Base-by-base conservation (phyloP, 2,329 filamentous ascomycete species). In the Furcasterigmium furcatum region DNA sequence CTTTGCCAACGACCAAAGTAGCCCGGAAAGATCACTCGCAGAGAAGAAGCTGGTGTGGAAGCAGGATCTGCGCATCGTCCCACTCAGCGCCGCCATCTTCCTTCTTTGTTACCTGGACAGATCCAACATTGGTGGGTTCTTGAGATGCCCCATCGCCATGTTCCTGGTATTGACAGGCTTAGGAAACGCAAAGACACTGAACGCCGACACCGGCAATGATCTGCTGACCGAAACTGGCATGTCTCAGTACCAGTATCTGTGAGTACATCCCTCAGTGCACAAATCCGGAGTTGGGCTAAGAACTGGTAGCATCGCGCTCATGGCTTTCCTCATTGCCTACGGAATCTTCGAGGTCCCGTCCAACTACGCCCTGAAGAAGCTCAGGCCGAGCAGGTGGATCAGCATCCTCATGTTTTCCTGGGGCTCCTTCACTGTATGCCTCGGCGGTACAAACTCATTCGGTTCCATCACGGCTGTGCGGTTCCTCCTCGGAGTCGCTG, bases 21-120 rank as follows among this genome's bases (percentile, higher is more conserved):
- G 2, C 22, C 27, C 5, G 2, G 30, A 18, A 27, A 40, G 5
- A 14, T 22, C 41, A 25, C 32, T 16, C 24, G 46, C 59, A 36
- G 66, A 70, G 41, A 68, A 63, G 45, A 56, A 61, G 6, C 65
- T 80, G 6, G 50, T 80, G 19, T 67, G 74, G 63, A 82, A 78
- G 55, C 81, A 85, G 56, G 84, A 87, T 58, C 47, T 78, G 16
- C 73, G 77, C 45, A 84, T 87, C 46, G 66, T 87, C 13, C 83
- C 84, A 2, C 64, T 87, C 13, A 79, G 72, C 16, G 78, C 80
- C 8, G 67, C 62, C 44, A 84, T 87, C 42, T 87, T 85, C 60
- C 71, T 87, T 38, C 72, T 87, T 19, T 84, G 79, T 63, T 87
- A 84, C 59, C 73, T 87, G 20, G 84, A 87, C 62, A 72, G 80